Conservation (phyloP, 2,329 filamentous ascomycete genomes). For the Cadophora malorum region DNA sequence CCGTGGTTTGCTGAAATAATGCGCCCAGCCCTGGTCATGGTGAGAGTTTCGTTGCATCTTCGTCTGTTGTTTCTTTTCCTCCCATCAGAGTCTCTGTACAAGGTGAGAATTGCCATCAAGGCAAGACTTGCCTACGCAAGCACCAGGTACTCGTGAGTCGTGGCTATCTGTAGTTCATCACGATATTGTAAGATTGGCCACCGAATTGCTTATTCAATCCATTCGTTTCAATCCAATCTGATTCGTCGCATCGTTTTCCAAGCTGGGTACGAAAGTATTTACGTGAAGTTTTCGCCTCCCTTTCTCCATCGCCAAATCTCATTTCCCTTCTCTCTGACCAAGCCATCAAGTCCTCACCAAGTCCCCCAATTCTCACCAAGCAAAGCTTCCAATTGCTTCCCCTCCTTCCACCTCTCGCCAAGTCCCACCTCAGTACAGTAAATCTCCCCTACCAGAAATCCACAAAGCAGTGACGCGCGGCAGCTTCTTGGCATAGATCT, state of each 20-base stretch:
- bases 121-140: slow-evolving; percentile 17
- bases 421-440: not conserved
- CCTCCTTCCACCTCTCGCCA: not conserved
- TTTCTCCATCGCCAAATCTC: too few relatives aligned
- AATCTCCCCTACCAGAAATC: not conserved
- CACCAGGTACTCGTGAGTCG: not conserved
- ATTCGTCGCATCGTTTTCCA: slow-evolving; percentile 8
- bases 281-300: slow-evolving; percentile 13
- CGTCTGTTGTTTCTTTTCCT: not conserved
- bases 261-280: not conserved
- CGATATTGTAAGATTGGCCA: slow-evolving; percentile 6
- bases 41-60: slow-evolving; percentile 4
- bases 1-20: slow-evolving; percentile 18
- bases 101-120: not conserved
- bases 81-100: too few relatives aligned
- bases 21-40: not conserved
- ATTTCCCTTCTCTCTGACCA: not conserved
- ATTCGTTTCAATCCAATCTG: not conserved
- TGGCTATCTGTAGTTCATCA: not conserved
- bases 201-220: not conserved
- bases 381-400: slow-evolving; percentile 4
- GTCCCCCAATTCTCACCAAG: not conserved
- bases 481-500: slow-evolving; percentile 12
- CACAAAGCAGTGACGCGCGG: slow-evolving; percentile 10
- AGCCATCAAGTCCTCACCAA: not conserved